Percentiles rank a stretch among this genome's conserved stretches.
Conservation (phyloP, 441 rosid genomes). For the Lepidium campestre region DNA sequence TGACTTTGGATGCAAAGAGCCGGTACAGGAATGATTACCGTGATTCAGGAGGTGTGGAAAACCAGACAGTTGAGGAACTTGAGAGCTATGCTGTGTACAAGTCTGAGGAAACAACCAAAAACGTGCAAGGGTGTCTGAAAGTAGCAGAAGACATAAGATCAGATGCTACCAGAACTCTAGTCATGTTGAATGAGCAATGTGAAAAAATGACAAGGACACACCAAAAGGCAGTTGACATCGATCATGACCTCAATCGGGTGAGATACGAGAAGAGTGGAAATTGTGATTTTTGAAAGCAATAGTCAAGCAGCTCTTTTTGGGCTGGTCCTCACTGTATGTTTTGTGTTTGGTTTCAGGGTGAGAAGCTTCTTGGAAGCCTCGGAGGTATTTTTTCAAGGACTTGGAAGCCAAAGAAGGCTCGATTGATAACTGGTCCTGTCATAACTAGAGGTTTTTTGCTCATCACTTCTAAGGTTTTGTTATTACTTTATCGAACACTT, state of each 20-base stretch:
- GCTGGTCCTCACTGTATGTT: background rate
- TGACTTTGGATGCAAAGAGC: conserved; percentile 27
- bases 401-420: conserved; percentile 95
- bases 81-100: conserved; percentile 71
- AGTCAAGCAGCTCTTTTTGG: background rate
- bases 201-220: conserved; percentile 72
- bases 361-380: conserved; percentile 86
- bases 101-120: conserved; percentile 76
- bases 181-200: conserved; percentile 74
- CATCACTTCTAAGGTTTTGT: background rate
- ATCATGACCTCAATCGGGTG: conserved; percentile 79
- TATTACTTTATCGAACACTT: background rate
- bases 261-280: conserved; percentile 14
- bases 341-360: conserved; percentile 54
- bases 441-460: conserved; percentile 49
- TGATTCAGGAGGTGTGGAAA: conserved; percentile 73
- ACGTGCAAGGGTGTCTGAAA: conserved; percentile 72
- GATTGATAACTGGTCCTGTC: conserved; percentile 62
- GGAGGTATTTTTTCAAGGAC: conserved; percentile 83
- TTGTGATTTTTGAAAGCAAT: background rate
- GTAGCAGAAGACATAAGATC: conserved; percentile 81
- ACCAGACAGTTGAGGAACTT: conserved; percentile 73
- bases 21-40: conserved; percentile 59
- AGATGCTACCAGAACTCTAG: conserved; percentile 60
- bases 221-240: conserved; percentile 53